Percentiles rank a stretch among this genome's conserved stretches.
Conservation (phyloP, 78 protist species). For the Dictyostelium purpureum region DNA sequence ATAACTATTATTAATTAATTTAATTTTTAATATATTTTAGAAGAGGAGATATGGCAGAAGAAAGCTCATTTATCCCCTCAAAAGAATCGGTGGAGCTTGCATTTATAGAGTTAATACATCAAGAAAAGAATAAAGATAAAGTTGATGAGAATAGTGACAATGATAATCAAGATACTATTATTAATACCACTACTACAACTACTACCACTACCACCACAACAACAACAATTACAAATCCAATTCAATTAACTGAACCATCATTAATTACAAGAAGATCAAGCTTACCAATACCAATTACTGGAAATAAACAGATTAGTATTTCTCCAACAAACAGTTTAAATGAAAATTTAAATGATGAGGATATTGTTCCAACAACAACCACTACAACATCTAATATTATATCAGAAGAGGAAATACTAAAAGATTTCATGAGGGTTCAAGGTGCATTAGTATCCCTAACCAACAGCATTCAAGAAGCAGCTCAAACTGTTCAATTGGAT, state of each 20-base stretch:
- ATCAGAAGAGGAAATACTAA: conserved; percentile 51
- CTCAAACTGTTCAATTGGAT: conserved; percentile 65
- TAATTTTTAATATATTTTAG: not conserved
- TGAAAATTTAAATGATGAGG: not conserved
- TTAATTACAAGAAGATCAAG: not conserved
- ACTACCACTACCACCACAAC: not conserved
- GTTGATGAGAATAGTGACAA: not conserved
- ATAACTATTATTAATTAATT: too few species aligned
- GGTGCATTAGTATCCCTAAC: conserved; percentile 49
- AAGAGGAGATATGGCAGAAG: conserved; percentile 22
- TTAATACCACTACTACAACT: not conserved
- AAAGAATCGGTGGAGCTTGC: conserved; percentile 20
- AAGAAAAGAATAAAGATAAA: not conserved
- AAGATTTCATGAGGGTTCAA: conserved; percentile 74
- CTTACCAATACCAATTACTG: not conserved
- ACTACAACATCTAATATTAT: not conserved
- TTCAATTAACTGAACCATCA: not conserved
- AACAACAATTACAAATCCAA: not conserved
- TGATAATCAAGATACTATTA: not conserved
- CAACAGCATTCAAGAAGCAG: conserved; percentile 27
- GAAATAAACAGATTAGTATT: not conserved
- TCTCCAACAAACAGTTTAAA: not conserved
- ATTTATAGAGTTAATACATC: not conserved
- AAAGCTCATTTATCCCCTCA: conserved; percentile 55
- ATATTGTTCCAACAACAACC: not conserved